These are phyloP conservation scores for Ophiostoma sp. DNA, from an alignment of 2,329 filamentous ascomycete genomes.

Conservation along the genomic window DNA sequence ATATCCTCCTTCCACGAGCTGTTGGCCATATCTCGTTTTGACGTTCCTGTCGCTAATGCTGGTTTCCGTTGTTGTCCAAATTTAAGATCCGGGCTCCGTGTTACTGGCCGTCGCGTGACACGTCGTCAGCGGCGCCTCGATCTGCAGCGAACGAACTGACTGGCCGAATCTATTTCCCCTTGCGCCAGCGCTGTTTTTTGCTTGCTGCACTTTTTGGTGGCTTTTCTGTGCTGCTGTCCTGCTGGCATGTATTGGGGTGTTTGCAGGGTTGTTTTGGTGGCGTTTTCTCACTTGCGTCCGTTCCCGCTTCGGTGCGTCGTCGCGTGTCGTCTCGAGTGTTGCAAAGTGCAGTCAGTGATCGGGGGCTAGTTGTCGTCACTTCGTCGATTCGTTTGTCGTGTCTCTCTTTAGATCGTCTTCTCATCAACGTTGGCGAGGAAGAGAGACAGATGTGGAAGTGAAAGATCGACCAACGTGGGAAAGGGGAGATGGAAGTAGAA, in stretches of 20 bases:
- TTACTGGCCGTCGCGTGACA: neutral
- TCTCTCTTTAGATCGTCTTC: neutral
- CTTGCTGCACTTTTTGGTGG: neutral
- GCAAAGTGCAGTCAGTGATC: neutral
- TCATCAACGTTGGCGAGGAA: neutral
- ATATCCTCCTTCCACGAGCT: constrained; percentile 11
- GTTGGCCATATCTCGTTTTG: neutral
- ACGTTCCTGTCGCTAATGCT: neutral
- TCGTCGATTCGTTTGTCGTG: neutral
- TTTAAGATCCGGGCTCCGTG: neutral
- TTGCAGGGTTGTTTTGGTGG: neutral
- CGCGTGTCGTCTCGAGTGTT: neutral
- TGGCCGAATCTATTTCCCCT: neutral
- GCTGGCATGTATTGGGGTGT: neutral
- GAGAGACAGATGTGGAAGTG: neutral
- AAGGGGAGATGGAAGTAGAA: neutral
- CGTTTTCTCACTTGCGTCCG: constrained; percentile 1
- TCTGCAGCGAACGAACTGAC: neutral
- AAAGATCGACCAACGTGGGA: neutral
- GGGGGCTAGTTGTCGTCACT: too few relatives aligned
- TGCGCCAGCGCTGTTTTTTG: neutral
- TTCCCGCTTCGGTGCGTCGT: neutral
- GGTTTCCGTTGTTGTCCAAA: neutral
- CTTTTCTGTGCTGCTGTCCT: neutral
- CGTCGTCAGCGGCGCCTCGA: neutral